Base-by-base conservation (phyloP, 2,329 filamentous ascomycete species). In the Macrophomina phaseolina region DNA sequence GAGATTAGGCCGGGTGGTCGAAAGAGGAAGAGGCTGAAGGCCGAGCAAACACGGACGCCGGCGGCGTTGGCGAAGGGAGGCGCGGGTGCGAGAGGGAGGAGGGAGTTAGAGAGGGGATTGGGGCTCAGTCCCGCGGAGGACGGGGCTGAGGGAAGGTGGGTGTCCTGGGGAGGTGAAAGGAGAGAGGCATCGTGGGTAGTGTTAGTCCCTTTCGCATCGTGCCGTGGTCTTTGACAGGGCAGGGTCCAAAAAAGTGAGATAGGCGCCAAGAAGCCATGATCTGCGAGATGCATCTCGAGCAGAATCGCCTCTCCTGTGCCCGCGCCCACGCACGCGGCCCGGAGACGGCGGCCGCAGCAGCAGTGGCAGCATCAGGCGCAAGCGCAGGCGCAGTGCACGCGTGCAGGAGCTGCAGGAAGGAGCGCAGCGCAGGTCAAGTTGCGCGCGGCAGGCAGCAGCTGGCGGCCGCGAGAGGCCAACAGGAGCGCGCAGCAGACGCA, bases 41-140 rank as follows among this genome's bases (percentile, higher is more conserved):
- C 46, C 55, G 58, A 65, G 66, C 66, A 64, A 53, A 67, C 66
- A 67, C 58, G 66, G 61, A 64, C 60, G 45, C 30, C 65, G 55
- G 65, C 65, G 46, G 65, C 55, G 55, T 36, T 51, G 65, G 65
- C 67, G 68, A 69, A 63, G 67, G 60, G 36, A 62, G 53, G 66
- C 49, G 46, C 58, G 58, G 46, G 90, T 34, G 62, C 65, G 60
- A 58, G 61, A 56, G 16, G 28, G 55, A 67, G 55, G 49, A 58
- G 23, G 36, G 49, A 28, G 58, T 34, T 40, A 40, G 58, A 14
- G 53, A 53, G 34, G 49, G 52, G 66, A 60, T 66, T 66, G 65
- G 68, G 69, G 74, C 75, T 84, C 82, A 83, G 78, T 81, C 80
- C 81, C 81, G 79, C 78, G 81, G 80, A 76, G 78, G 80, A 81